These are phyloP conservation scores for Xanthoconium stramineum DNA, from an alignment of 768 basidiomycete species.

Conservation along the genomic window DNA sequence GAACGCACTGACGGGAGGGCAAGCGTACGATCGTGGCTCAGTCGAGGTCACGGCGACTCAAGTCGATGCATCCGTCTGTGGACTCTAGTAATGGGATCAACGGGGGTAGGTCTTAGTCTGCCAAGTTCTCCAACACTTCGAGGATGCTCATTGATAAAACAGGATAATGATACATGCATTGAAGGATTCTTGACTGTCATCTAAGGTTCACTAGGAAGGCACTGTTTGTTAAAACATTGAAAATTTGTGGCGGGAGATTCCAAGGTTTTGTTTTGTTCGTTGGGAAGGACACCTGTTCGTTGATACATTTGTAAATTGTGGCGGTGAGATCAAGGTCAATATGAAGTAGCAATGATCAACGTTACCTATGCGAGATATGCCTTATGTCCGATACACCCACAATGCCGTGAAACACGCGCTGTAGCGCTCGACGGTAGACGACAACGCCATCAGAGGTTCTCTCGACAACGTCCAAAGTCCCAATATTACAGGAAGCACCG, in stretches of 20 bases:
- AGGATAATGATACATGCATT: background rate
- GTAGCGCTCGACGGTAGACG: constrained; percentile 50
- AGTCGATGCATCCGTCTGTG: constrained; percentile 48
- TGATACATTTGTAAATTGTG: background rate
- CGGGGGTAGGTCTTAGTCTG: background rate
- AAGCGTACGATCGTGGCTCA: constrained; percentile 46
- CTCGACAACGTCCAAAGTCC: constrained; percentile 53
- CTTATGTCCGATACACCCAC: constrained; percentile 45
- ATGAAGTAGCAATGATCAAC: background rate
- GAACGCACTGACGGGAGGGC: constrained; percentile 48
- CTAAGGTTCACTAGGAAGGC: background rate
- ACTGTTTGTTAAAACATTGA: background rate
- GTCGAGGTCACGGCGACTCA: constrained; percentile 42
- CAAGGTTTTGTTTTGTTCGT: no score
- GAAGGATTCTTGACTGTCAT: background rate
- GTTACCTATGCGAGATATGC: background rate
- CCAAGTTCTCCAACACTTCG: background rate
- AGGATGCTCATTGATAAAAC: background rate
- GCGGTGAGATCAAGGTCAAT: background rate
- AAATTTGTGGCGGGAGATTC: no score
- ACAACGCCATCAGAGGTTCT: constrained; percentile 58
- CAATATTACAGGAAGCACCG: constrained; percentile 49
- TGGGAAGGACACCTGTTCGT: background rate
- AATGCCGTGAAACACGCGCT: constrained; percentile 36
- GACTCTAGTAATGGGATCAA: constrained; percentile 17